These are phyloP conservation scores for Coemansia sp. DNA, from an alignment of 192 early-diverging fungal genomes.

Conservation along the genomic window DNA sequence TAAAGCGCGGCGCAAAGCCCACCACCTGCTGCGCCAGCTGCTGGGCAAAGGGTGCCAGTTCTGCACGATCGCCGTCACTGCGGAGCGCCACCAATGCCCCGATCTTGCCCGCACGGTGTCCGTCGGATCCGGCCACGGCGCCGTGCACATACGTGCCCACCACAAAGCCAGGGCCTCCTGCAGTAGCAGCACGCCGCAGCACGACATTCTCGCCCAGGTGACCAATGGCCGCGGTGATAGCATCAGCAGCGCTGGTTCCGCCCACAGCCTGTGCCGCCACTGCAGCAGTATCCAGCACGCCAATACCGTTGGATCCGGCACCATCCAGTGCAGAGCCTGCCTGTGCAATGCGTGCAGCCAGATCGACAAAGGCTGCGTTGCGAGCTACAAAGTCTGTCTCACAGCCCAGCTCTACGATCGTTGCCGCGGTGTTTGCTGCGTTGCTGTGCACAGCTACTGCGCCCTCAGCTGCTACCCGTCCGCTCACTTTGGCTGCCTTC, in stretches of 20 bases:
- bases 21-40: slow-evolving; percentile 86
- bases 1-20: slow-evolving; percentile 68
- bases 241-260: slow-evolving; percentile 57
- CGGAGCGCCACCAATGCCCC: slow-evolving; percentile 71
- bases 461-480: slow-evolving; percentile 75
- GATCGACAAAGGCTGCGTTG: slow-evolving; percentile 70
- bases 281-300: background rate
- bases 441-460: slow-evolving; percentile 57
- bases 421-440: slow-evolving; percentile 48
- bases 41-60: slow-evolving; percentile 60
- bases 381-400: slow-evolving; percentile 97
- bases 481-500: slow-evolving; percentile 80
- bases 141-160: slow-evolving; percentile 75
- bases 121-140: slow-evolving; percentile 36
- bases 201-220: slow-evolving; percentile 89
- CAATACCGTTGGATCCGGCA: slow-evolving; percentile 1
- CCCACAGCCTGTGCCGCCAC: slow-evolving; percentile 10
- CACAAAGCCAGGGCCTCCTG: slow-evolving; percentile 33
- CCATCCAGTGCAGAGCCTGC: slow-evolving; percentile 8
- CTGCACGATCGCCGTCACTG: slow-evolving; percentile 14
- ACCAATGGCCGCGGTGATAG: slow-evolving; percentile 73
- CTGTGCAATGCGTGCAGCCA: slow-evolving; percentile 54
- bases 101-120: slow-evolving; percentile 66
- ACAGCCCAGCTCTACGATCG: slow-evolving; percentile 74
- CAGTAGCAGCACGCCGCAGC: slow-evolving; percentile 61